Conservation (phyloP, 164 flowering plant species). For the Malania oleifera region DNA sequence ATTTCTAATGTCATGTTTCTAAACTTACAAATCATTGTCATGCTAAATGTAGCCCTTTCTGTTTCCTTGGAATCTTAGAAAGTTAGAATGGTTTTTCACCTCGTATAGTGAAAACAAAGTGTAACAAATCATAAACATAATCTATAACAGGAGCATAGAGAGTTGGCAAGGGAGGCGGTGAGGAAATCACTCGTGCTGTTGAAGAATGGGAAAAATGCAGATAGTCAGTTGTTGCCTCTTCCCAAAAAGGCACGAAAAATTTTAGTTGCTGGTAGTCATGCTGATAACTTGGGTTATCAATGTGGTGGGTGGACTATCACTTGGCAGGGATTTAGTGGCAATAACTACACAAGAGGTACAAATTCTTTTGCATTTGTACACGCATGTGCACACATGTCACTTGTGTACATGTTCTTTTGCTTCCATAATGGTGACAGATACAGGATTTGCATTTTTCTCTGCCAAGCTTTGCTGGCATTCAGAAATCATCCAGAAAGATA, state of each 20-base stretch:
- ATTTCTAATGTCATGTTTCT: background rate
- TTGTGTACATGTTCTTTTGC: no score
- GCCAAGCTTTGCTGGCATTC: no score
- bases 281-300: conserved; percentile 67
- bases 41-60: background rate
- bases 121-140: no score
- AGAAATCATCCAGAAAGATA: no score
- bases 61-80: background rate
- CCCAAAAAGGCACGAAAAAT: conserved; percentile 48
- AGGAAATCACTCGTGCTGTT: conserved; percentile 53
- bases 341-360: conserved; percentile 47
- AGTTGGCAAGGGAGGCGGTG: conserved; percentile 59
- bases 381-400: no score
- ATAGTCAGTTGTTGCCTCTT: conserved; percentile 42
- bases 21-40: no score
- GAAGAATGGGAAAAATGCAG: conserved; percentile 48
- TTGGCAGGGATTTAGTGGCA: conserved; percentile 62
- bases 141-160: conserved; percentile 29
- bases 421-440: no score
- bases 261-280: conserved; percentile 60
- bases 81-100: background rate
- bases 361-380: background rate
- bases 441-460: no score
- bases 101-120: no score
- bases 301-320: conserved; percentile 73